Base-by-base conservation (phyloP, 2,329 filamentous ascomycete genomes). In the Emericellopsis atlantica region DNA sequence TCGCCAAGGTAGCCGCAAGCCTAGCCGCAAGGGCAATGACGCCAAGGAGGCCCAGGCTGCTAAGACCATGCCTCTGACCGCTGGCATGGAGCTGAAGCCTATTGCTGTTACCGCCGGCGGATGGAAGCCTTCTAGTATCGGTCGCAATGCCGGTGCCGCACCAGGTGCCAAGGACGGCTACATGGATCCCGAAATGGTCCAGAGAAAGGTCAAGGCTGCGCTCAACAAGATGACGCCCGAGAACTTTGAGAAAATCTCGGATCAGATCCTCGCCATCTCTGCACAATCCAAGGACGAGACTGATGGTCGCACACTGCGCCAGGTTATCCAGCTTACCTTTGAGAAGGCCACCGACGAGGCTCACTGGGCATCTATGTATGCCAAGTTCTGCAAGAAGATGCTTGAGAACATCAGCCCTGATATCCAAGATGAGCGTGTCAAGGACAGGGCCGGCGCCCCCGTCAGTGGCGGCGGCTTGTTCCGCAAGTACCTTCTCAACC, bases 211-310 rank as follows among this genome's bases (percentile, higher is more conserved):
- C 60, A 98, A 98, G 80, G 84, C 88, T 48, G 85, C 85, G 46
- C 71, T 98, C 54, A 98, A 98, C 79, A 98, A 98, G 82, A 96
- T 98, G 92, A 96, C 92, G 0, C 92, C 92, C 0, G 92, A 98
- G 67, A 98, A 96, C 58, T 98, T 98, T 54, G 89, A 95, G 59
- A 88, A 82, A 67, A 95, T 98, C 51, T 79, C 92, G 6, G 84
- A 89, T 46, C 88, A 95, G 61, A 95, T 98, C 46, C 74, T 98
- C 24, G 73, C 79, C 41, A 98, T 98, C 58, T 88, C 90, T 23
- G 84, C 79, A 18, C 92, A 98, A 60, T 96, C 90, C 41, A 95
- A 95, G 74, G 84, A 94, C 52, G 92, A 98, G 66, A 76, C 77
- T 18, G 92, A 98, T 54, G 92, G 92, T 36, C 85, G 90, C 44